Evolutionary conservation across 176 grass and related monocot genomes (phyloP), one percentile per base, ranked within the genome.

Genomic region (Miscanthus lutarioriparius): DNA sequence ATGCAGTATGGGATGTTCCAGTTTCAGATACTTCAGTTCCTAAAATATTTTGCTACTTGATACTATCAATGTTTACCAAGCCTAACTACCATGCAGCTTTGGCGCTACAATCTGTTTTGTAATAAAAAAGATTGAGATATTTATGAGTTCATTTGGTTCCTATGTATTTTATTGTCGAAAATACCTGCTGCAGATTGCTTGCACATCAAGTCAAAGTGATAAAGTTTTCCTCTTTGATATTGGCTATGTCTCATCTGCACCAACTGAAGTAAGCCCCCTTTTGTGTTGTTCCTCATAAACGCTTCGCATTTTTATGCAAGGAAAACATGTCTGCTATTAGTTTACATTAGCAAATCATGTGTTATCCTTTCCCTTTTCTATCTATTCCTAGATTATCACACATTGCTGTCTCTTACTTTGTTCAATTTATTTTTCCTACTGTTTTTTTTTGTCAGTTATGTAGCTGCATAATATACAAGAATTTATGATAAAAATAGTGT

Each of bases 211-310:
- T 71, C 85, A 90, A 78, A 88, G 36, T 78, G 90, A 95, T 37
- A 84, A 87, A 72, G 71, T 98, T 78, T 75, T 84, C 43, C 56
- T 95, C 64, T 91, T 87, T 87, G 93, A 98, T 84, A 95, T 98
- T 65, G 83, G 92, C 44, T 93, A 90, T 82, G 58, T 93, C 67
- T 93, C 92, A 76, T 88, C 89, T 23, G 64, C 61, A 33, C 95
- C 92, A 26, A 88, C 73, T 84, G 87, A 93, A 93, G 96, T 97
- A 88, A 97, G 92, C 88, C 12, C 16, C 56, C 3, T 43, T 67
- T 82, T 37, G 12, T 61, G 67, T 59, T 68, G 45, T 65, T 78
- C 15, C 59, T 80, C 15, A 79, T 19, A 84, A 80, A 70, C 35
- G 19, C 11, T 37, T 86, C 20, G 6, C 38, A 73, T 70, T 78